phyloP scores from a whole-genome alignment of 768 basidiomycete genomes.

The Agrocybe praecox region DNA sequence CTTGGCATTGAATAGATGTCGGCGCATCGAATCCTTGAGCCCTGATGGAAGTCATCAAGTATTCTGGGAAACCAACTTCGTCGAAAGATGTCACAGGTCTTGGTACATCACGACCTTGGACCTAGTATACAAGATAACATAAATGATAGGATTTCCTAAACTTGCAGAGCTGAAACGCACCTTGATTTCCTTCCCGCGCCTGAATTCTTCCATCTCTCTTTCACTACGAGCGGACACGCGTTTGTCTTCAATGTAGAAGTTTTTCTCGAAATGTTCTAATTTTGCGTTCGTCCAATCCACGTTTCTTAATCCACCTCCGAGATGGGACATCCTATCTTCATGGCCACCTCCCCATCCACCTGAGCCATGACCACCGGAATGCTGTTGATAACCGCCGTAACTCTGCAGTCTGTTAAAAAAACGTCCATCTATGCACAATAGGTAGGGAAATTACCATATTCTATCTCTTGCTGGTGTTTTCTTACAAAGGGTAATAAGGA shows the following conservation, averaged over 20 bases:
- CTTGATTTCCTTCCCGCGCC: conserved; percentile 84
- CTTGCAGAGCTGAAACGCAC: conserved; percentile 35
- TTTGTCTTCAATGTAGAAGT: conserved; percentile 94
- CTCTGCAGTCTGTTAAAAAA: conserved; percentile 30
- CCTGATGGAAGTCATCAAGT: conserved; percentile 90
- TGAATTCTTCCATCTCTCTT: conserved; percentile 88
- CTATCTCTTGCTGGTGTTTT: not conserved
- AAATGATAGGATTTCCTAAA: not conserved
- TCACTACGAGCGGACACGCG: conserved; percentile 77
- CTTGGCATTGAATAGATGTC: conserved; percentile 97
- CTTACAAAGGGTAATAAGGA: conserved; percentile 5
- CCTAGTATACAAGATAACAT: conserved; percentile 40
- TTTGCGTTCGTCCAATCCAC: conserved; percentile 84
- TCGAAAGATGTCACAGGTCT: conserved; percentile 91
- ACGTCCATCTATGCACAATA: not conserved
- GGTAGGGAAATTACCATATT: conserved; percentile 10
- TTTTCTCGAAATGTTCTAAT: conserved; percentile 92
- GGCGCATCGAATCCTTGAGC: conserved; percentile 92
- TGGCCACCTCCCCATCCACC: conserved; percentile 54
- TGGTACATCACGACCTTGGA: conserved; percentile 87
- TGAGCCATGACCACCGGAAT: conserved; percentile 45
- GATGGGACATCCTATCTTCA: conserved; percentile 76
- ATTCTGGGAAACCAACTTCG: conserved; percentile 95
- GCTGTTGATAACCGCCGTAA: conserved; percentile 45
- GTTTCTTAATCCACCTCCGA: conserved; percentile 79